Evolutionary conservation across 75 land plant genomes (phyloP), one percentile per base, ranked within the genome.

Genomic region (Sequoia sempervirens): DNA sequence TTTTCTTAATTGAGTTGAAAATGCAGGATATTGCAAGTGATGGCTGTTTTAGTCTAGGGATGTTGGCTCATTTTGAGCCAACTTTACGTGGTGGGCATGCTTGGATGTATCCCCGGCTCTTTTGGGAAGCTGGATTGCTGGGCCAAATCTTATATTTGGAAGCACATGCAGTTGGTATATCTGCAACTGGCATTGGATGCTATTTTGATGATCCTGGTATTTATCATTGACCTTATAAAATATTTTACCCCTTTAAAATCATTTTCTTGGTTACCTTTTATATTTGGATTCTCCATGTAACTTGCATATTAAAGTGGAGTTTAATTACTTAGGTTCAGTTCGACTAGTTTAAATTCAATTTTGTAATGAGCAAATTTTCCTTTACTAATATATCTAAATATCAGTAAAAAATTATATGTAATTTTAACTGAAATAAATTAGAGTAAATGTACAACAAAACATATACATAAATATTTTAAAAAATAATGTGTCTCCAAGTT

Each of bases 111-210:
- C 98, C 99, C 38, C 92, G 99, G 52, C 79, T 97, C 41, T 97
- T 96, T 75, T 97, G 99, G 99, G 99, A 97, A 85, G 86, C 97
- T 84, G 99, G 99, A 46, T 84, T 94, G 87, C 92, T 97, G 50
- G 98, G 99, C 23, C 99, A 97, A 85, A 89, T 96, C 13, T 79
- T 97, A 80, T 97, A 97, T 84, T 95, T 97, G 83, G 99, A 97
- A 88, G 96, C 99, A 23, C 98, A 96, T 93, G 98, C 98, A 12
- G 88, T 94, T 80, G 99, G 98, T 47, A 91, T 97, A 40, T 96
- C 99, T 82, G 99, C 99, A 28, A 97, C 99, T 86, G 99, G 99
- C 46, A 97, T 97, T 85, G 99, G 99, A 81, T 97, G 99, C 88
- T 97, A 87, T 84, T 97, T 96, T 91, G 99, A 97, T 89, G 99